phyloP scores from a whole-genome alignment of 1,139 yeast species.

The Kodamaea suecica region DNA sequence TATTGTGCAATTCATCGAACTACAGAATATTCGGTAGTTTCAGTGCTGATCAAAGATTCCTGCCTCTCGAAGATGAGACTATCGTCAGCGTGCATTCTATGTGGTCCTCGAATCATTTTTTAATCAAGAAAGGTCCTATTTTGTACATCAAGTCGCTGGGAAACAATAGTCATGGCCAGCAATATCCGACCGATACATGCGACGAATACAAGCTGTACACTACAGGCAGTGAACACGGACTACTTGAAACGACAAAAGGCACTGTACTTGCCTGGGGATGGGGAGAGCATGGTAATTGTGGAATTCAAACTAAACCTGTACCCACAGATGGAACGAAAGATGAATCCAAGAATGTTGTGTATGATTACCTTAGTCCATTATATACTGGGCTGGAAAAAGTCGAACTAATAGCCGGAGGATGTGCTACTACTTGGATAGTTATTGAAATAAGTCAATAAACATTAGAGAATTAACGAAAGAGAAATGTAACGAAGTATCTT shows the following conservation, averaged over 20 bases:
- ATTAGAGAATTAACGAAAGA: conserved; percentile 5
- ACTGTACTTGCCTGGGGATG: conserved; percentile 84
- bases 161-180: conserved; percentile 75
- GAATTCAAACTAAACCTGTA: conserved; percentile 28
- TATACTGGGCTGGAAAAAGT: conserved; percentile 26
- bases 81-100: conserved; percentile 44
- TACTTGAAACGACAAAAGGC: conserved; percentile 32
- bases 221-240: conserved; percentile 88
- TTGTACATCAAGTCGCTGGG: conserved; percentile 52
- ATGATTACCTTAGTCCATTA: conserved; percentile 36
- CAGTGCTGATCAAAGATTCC: background rate
- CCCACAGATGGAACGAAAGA: conserved; percentile 17
- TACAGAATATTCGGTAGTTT: conserved; percentile 7
- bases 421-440: conserved; percentile 46
- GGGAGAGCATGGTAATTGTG: conserved; percentile 99
- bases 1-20: conserved; percentile 13
- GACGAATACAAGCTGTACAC: conserved; percentile 21
- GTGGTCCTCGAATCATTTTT: conserved; percentile 79
- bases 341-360: too few species aligned
- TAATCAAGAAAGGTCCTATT: conserved; percentile 12
- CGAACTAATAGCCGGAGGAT: conserved; percentile 37
- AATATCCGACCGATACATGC: conserved; percentile 27
- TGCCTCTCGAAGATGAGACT: background rate
- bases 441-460: conserved; percentile 5
- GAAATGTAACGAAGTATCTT: conserved; percentile 73